Evolutionary conservation across 768 basidiomycete genomes (phyloP), one percentile per base, ranked within the genome.

Genomic region (Ramaria sp.): DNA sequence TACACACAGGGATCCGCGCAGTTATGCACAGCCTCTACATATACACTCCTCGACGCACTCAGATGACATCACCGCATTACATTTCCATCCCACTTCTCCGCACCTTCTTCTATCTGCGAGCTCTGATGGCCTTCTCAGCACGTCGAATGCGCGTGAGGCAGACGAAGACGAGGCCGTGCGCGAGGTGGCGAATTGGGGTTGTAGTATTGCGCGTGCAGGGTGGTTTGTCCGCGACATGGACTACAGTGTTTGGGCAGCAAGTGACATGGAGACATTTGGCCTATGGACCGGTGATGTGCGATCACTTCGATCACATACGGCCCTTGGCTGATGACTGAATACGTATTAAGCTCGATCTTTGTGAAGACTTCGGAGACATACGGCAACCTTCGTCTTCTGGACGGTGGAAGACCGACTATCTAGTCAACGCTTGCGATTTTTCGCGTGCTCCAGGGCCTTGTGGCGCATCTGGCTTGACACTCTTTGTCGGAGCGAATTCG

Each of bases 261-360:
- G 89, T 59, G 94, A 96, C 69, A 96, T 96, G 93, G 92, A 97
- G 67, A 91, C 88, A 0, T 86, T 94, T 60, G 85, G 86, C 54
- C 74, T 79, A 13, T 97, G 92, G 94, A 78, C 82, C 25, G 67
- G 67, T 45, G 85, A 90, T 68, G 88, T 84, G 56, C 28, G 65
- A 28, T 20, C 41, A 20, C 12, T 8, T 32, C 24, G 38, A 18
- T 37, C 28, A 28, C 25, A 42, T 39, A 16, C 13, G 39, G 32
- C 13, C 18, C 20, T 36, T 15, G 4, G 32, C 25, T 38, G 36
- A 48, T 41, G 24, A 9, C 20, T n/a, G 45, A 27, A 9, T 24
- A 3, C 48, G 25, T 18, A 1, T 7, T n/a, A 48, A 63, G 59
- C 55, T 60, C 20, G 50, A 57, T 39, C 48, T 56, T 25, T 42